These are phyloP conservation scores for Mucor mucedo DNA, from an alignment of 371 early-diverging fungal species.

Conservation along the genomic window DNA sequence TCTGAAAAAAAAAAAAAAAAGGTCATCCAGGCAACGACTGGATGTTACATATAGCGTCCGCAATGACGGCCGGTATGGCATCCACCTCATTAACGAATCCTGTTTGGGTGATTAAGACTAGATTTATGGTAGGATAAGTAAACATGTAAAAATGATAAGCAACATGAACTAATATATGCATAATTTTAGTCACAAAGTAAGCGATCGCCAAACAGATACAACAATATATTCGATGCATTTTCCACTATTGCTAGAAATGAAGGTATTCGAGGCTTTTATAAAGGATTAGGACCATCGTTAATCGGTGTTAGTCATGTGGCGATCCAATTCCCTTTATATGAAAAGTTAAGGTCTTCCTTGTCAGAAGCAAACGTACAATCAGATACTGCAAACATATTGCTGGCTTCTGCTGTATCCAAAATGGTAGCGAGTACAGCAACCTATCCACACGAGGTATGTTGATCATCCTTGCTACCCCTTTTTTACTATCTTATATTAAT, in stretches of 20 bases:
- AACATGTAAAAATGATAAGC: neutral
- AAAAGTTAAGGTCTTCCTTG: constrained; percentile 73
- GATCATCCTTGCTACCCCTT: neutral
- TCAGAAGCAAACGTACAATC: constrained; percentile 29
- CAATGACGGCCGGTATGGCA: constrained; percentile 86
- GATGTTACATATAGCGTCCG: constrained; percentile 81
- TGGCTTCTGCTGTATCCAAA: constrained; percentile 85
- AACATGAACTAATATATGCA: neutral
- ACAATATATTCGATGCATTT: constrained; percentile 76
- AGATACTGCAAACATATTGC: constrained; percentile 60
- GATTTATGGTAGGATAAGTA: constrained; percentile 74
- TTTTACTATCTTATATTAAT: neutral
- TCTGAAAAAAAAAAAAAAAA: neutral
- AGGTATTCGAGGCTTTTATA: constrained; percentile 82
- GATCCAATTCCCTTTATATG: constrained; percentile 96
- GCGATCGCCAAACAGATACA: constrained; percentile 72
- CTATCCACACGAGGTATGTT: constrained; percentile 74
- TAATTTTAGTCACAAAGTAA: constrained; percentile 71
- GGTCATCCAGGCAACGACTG: constrained; percentile 46
- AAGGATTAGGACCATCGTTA: constrained; percentile 88
- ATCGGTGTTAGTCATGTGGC: constrained; percentile 94
- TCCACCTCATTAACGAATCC: constrained; percentile 87
- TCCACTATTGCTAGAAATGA: constrained; percentile 69
- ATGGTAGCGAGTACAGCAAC: constrained; percentile 87
- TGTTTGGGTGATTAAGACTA: constrained; percentile 93